These are phyloP conservation scores for Ustilago xerochloae DNA, from an alignment of 1,284 basidiomycete species.

Conservation along the genomic window DNA sequence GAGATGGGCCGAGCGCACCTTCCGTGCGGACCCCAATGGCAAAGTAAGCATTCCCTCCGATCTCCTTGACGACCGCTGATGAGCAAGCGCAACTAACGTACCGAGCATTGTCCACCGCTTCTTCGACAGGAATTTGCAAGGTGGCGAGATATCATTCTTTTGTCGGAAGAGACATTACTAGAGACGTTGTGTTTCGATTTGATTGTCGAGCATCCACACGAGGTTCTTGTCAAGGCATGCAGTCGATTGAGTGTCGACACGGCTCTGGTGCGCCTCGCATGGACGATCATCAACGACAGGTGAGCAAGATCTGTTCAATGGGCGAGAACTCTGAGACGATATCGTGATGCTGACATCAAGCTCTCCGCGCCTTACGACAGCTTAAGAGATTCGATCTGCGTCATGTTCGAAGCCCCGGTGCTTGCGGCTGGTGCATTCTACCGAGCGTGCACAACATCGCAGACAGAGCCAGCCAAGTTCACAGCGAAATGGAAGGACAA, in stretches of 20 bases:
- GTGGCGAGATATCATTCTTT: constrained; percentile 79
- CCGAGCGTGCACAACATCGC: constrained; percentile 49
- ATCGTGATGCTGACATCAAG: neutral
- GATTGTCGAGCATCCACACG: constrained; percentile 82
- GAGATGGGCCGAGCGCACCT: constrained; percentile 56
- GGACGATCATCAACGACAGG: constrained; percentile 58
- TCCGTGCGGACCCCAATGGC: constrained; percentile 40
- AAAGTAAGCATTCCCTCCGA: constrained; percentile 18
- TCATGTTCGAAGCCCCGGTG: constrained; percentile 62
- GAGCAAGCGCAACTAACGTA: neutral
- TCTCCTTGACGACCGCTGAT: neutral
- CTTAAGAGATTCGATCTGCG: constrained; percentile 54
- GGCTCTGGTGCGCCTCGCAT: constrained; percentile 48
- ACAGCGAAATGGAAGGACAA: constrained; percentile 26
- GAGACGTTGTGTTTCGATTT: constrained; percentile 93
- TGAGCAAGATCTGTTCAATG: constrained; percentile 15
- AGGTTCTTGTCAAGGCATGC: constrained; percentile 57
- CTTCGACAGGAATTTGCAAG: constrained; percentile 65
- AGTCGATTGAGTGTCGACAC: constrained; percentile 48
- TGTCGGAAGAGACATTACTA: constrained; percentile 83
- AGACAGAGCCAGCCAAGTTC: constrained; percentile 45
- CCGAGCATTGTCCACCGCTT: neutral
- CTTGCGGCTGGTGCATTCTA: constrained; percentile 62
- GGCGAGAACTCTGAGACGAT: no score
- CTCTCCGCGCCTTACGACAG: constrained; percentile 1